Evolutionary conservation across 2,329 filamentous ascomycete genomes (phyloP), one percentile per base, ranked within the genome.

Genomic region (Diaporthe sp.): DNA sequence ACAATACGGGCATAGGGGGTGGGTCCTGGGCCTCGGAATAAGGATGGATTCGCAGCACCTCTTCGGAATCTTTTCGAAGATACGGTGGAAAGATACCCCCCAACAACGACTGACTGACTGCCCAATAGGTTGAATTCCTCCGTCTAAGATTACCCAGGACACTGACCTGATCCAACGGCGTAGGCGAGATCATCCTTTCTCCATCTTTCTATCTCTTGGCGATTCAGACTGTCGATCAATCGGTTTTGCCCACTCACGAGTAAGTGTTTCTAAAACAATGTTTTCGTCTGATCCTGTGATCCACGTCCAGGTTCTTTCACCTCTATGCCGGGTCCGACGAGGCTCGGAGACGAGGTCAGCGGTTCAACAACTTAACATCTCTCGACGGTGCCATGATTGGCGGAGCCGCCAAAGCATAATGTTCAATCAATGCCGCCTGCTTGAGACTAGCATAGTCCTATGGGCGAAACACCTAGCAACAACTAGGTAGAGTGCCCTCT

Each of bases 281-380:
- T 70, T 70, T 70, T 42, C 65, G 34, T 55, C 65, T 55, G 65
- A 70, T 55, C n/a, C n/a, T 39, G n/a, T 55, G 49, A 55, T 70
- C 49, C 47, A 55, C 49, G 65, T 22, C 65, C 31, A 42, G 65
- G 65, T 31, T 70, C 47, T 68, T 31, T 47, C 25, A 22, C 3
- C 37, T 25, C 20, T 47, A 25, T 25, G 34, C 42, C 65, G 31
- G 65, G 12, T 15, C 65, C 47, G 65, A 53, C 2, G 3, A 20
- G 65, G 47, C 34, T 53, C 65, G 44, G 49, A 68, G 25, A 17
- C 58, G 37, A 25, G 13, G 12, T 31, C 34, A 47, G n/a, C 60
- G 60, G 39, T 31, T 25, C 47, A 53, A 10, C n/a, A 34, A 39
- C 6, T 68, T 20, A 22, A 25, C 4, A 31, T 13, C 8, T 37